Evolutionary conservation across 805 yeast genomes (phyloP).

Genomic region (Monosporozyma aerobia): DNA sequence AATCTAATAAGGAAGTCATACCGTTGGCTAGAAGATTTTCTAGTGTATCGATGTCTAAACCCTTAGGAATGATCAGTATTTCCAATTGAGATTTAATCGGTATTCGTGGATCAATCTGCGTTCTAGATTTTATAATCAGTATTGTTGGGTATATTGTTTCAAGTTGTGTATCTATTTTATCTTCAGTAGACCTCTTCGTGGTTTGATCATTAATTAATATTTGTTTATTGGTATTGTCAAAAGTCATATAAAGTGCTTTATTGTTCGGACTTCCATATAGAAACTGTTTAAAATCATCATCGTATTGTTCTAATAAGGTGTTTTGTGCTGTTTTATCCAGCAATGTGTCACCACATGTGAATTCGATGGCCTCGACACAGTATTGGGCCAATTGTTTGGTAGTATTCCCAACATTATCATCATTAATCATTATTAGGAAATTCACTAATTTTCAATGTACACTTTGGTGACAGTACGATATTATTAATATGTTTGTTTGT

Average conservation of each 20-base stretch:
- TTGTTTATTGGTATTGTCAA: background rate
- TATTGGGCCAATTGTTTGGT: background rate
- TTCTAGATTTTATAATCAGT: background rate
- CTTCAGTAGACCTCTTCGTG: background rate
- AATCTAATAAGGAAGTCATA: constrained; percentile 61
- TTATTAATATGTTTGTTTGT: background rate
- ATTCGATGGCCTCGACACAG: background rate
- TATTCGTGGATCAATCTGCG: background rate
- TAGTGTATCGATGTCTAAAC: constrained; percentile 38
- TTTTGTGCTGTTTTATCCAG: background rate
- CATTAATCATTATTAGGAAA: background rate
- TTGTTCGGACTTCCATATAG: background rate
- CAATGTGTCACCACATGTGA: background rate
- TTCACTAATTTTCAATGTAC: background rate
- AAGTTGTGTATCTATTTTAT: background rate
- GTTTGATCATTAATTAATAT: background rate
- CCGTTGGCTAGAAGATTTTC: constrained; percentile 53
- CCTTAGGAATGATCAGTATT: constrained; percentile 29
- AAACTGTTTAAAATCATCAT: background rate
- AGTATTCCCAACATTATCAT: background rate
- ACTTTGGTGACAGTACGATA: background rate
- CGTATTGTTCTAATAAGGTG: background rate
- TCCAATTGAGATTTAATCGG: constrained; percentile 25
- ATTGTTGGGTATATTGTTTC: background rate
- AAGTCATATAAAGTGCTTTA: background rate